Evolutionary conservation across 1,284 basidiomycete species (phyloP), one percentile per base, ranked within the genome.

Genomic region (Apiotrichum porosum): DNA sequence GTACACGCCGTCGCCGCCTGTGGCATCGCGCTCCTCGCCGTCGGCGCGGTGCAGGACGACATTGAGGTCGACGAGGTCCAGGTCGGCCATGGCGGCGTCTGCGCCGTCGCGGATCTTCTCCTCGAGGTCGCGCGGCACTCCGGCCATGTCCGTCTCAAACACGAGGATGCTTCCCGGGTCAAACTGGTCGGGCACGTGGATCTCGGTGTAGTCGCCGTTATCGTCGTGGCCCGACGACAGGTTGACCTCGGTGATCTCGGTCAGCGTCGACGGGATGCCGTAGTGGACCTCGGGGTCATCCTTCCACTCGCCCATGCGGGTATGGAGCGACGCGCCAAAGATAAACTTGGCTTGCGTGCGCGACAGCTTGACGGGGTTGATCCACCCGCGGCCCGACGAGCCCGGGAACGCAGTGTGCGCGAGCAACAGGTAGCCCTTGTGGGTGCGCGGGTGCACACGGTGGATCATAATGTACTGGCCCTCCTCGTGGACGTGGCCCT

Each of bases 401-500:
- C 85, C 84, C 62, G 85, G 86, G 77, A 93, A 95, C 0, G 90
- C 90, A 0, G 88, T 92, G 59, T 93, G 91, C 1, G 87, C 86
- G 17, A 97, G 81, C 17, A 97, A 78, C 34, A 97, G 68, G 71
- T 92, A 97, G 1, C 93, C 93, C 65, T 86, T 86, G 72, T 91
- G 89, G 0, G 88, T 88, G n/a, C 73, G 73, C 0, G 92, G 91
- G 59, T 95, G 88, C 5, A 95, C 86, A 23, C 92, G 84, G 63
- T 93, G 88, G 32, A 94, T 76, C 42, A 87, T 80, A 56, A 97
- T 92, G 71, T 97, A 97, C 88, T 93, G 62, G 1, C 88, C 89
- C 68, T 97, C 93, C 69, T 95, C 89, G 64, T 92, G 91, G 12
- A 97, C 88, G 73, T 95, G 89, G 0, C 90, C 92, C 68, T 97